Conservation (phyloP, 169 alveolate genomes). For the Miamiensis avidus region DNA sequence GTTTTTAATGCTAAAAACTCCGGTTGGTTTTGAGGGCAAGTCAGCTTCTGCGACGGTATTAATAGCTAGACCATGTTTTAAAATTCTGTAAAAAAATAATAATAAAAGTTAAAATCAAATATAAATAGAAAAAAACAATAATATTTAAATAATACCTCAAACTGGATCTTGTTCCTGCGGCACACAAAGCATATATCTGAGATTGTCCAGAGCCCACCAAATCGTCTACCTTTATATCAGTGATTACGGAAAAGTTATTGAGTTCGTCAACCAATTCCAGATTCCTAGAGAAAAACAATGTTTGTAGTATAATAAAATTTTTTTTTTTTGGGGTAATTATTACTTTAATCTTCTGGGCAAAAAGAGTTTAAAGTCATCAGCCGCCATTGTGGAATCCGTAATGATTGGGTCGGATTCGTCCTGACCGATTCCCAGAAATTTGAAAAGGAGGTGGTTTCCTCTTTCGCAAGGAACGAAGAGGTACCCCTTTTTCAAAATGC, state of each 20-base stretch:
- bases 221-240: slow-evolving; percentile 95
- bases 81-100: slow-evolving; percentile 56
- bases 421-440: slow-evolving; percentile 68
- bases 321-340: slow-evolving; percentile 68
- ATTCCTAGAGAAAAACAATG: slow-evolving; percentile 49
- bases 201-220: slow-evolving; percentile 85
- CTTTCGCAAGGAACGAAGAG: slow-evolving; percentile 97
- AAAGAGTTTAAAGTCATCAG: slow-evolving; percentile 81
- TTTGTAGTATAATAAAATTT: slow-evolving; percentile 78
- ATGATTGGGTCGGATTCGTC: slow-evolving; percentile 46
- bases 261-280: slow-evolving; percentile 89
- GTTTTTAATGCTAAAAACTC: slow-evolving; percentile 94
- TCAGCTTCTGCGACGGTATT: slow-evolving; percentile 95
- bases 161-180: slow-evolving; percentile 95
- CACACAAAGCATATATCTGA: slow-evolving; percentile 85
- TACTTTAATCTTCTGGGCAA: slow-evolving; percentile 81
- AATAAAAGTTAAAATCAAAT: too few relatives aligned
- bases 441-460: slow-evolving; percentile 93
- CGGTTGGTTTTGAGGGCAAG: slow-evolving; percentile 96
- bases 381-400: slow-evolving; percentile 67
- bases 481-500: slow-evolving; percentile 95
- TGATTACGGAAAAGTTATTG: slow-evolving; percentile 93
- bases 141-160: slow-evolving; percentile 47
- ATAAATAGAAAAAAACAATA: neutral
- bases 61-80: slow-evolving; percentile 96